These are phyloP conservation scores for Phytopythium helicoides DNA, from an alignment of 352 stramenopile genomes.

Conservation along the genomic window DNA sequence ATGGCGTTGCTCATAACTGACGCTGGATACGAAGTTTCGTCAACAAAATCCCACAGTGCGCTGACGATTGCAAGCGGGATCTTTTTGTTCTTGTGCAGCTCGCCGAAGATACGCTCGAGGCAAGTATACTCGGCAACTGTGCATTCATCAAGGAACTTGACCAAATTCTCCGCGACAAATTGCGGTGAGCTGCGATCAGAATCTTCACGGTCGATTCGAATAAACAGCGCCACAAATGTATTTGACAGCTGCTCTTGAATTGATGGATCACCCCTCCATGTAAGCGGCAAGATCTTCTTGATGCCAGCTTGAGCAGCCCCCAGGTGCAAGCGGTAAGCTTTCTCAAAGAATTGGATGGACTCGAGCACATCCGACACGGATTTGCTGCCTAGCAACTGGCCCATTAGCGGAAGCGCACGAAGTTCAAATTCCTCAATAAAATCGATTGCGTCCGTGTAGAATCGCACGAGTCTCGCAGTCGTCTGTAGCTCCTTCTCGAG, in stretches of 20 bases:
- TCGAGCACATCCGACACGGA: constrained; percentile 93
- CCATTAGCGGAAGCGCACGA: constrained; percentile 67
- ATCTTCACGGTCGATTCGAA: constrained; percentile 48
- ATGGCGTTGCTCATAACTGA: constrained; percentile 66
- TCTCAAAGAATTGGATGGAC: constrained; percentile 93
- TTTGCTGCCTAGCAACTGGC: constrained; percentile 87
- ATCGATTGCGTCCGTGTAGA: constrained; percentile 89
- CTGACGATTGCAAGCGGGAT: constrained; percentile 62
- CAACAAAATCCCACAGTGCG: constrained; percentile 68
- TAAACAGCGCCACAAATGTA: constrained; percentile 73
- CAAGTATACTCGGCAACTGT: constrained; percentile 76
- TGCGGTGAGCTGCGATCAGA: constrained; percentile 36
- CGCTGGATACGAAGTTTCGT: constrained; percentile 49
- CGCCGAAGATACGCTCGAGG: constrained; percentile 68
- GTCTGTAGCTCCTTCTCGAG: constrained; percentile 71
- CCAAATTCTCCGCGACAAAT: constrained; percentile 56
- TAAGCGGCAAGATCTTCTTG: constrained; percentile 89
- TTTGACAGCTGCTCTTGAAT: constrained; percentile 91
- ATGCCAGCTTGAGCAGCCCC: constrained; percentile 88
- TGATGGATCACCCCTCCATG: constrained; percentile 86
- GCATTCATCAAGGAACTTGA: constrained; percentile 76
- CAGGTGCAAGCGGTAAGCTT: constrained; percentile 89
- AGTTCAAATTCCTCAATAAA: constrained; percentile 93
- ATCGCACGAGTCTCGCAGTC: constrained; percentile 86
- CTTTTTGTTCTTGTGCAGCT: constrained; percentile 56